These are phyloP conservation scores for Rhizopogon roseolus DNA, from an alignment of 768 basidiomycete genomes.

Conservation along the genomic window DNA sequence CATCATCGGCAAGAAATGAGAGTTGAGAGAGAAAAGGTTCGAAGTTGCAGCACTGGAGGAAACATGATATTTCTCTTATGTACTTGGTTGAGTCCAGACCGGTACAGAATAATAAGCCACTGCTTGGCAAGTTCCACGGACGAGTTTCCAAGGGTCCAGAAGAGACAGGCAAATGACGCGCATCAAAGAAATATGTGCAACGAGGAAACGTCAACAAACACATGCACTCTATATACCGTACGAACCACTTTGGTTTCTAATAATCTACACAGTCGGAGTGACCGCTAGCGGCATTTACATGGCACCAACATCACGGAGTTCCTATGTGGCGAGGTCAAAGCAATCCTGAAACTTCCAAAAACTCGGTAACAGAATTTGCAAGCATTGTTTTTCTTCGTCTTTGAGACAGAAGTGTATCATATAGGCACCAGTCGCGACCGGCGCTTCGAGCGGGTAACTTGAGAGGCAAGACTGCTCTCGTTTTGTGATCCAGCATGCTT, in stretches of 20 bases:
- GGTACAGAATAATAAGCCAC: background rate
- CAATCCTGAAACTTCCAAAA: conserved; percentile 92
- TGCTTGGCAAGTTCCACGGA: background rate
- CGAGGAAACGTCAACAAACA: too few relatives aligned
- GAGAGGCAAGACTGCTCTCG: conserved; percentile 59
- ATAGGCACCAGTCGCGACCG: conserved; percentile 95
- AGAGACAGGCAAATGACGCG: too few relatives aligned
- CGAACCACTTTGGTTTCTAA: too few relatives aligned
- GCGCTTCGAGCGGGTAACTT: conserved; percentile 98
- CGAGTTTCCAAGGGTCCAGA: background rate
- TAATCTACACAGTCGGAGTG: too few relatives aligned
- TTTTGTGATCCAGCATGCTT: background rate
- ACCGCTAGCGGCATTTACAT: conserved; percentile 33
- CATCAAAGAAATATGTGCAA: too few relatives aligned
- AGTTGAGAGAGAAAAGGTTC: background rate
- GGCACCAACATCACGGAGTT: conserved; percentile 70
- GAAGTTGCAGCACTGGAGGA: background rate
- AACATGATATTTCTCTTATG: background rate
- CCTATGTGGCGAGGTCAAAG: conserved; percentile 68
- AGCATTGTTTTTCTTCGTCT: conserved; percentile 95
- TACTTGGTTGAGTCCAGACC: background rate
- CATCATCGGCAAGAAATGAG: background rate
- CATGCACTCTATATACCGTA: background rate
- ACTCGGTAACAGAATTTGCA: conserved; percentile 97
- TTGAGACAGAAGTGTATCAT: conserved; percentile 97